phyloP scores from a whole-genome alignment of 2,329 filamentous ascomycete genomes.

The Boeremia exigua region DNA sequence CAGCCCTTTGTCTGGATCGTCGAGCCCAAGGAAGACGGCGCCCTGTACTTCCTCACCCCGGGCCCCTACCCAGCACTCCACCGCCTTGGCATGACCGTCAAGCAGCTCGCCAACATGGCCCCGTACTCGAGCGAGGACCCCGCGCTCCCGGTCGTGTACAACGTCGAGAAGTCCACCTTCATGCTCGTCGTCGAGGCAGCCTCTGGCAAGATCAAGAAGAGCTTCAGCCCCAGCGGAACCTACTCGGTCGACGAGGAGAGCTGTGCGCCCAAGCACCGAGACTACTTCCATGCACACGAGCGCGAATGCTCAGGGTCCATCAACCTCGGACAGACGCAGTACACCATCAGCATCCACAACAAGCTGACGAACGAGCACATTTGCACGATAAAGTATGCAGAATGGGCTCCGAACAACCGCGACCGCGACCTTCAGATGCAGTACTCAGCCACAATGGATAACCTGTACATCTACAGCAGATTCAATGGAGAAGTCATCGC shows the following conservation, averaged over 20 bases:
- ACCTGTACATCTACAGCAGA: constrained; percentile 85
- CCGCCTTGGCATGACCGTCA: constrained; percentile 76
- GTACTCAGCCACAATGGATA: constrained; percentile 80
- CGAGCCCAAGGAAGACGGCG: constrained; percentile 86
- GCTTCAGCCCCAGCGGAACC: constrained; percentile 77
- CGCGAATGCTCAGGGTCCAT: constrained; percentile 78
- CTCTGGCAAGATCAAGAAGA: constrained; percentile 81
- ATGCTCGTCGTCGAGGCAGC: constrained; percentile 88
- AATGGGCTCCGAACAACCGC: constrained; percentile 92
- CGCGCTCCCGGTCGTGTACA: constrained; percentile 77
- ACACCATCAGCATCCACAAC: constrained; percentile 84
- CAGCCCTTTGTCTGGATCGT: constrained; percentile 95
- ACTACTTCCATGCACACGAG: constrained; percentile 58
- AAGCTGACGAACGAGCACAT: constrained; percentile 75
- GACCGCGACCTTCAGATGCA: constrained; percentile 87
- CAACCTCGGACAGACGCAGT: constrained; percentile 85
- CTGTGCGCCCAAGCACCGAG: constrained; percentile 68
- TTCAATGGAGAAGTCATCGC: constrained; percentile 86
- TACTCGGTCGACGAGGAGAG: constrained; percentile 74
- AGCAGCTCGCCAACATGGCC: constrained; percentile 81
- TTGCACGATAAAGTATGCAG: constrained; percentile 88
- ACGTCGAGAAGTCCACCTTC: constrained; percentile 87
- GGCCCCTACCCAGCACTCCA: constrained; percentile 66
- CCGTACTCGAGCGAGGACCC: constrained; percentile 76
- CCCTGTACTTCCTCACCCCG: constrained; percentile 84